Base-by-base conservation (phyloP, 192 early-diverging fungal species). In the Hyaloraphidium curvatum region DNA sequence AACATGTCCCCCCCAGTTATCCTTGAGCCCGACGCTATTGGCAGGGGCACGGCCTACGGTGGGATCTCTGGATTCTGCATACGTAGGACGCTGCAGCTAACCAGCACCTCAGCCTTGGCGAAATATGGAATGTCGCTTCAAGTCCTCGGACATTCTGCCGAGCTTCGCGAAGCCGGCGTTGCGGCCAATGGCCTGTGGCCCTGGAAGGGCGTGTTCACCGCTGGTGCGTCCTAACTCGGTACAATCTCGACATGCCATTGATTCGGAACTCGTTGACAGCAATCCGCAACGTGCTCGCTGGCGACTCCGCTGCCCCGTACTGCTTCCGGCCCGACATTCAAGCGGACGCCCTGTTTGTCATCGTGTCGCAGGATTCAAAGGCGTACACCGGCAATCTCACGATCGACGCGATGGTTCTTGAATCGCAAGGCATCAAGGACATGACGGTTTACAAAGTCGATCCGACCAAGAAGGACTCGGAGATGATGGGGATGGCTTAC, bases 111-210 rank as follows among this genome's bases (percentile, higher is more conserved):
- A 11, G 7, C 33, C 33, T 7, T 37, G 33, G 7, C 33, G 33
- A n/a, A 37, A n/a, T 7, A 37, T 37, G 9, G 7, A 37, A 86
- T 89, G 86, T 72, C 69, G 13, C 66, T 89, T 66, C 75, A 67
- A 41, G 79, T 81, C 3, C 58, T 86, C 52, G 86, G 84, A 27
- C 64, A 80, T 59, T 60, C 79, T 22, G 81, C 67, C 19, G 84
- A 90, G 64, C 67, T 86, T 33, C 57, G 65, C 1, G 52, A 59
- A 28, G 54, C 79, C 55, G 78, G 80, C 21, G 72, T 87, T 31
- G 82, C 76, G 0, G 84, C 82, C 43, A 90, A 90, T 52, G 71
- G 66, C 11, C 68, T 83, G 31, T 83, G 81, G 87, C n/a, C n/a
- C n/a, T n/a, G n/a, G n/a, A n/a, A n/a, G n/a, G n/a, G n/a, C n/a